Conservation (phyloP, 2,329 filamentous ascomycete genomes). For the Fusarium xylarioides region DNA sequence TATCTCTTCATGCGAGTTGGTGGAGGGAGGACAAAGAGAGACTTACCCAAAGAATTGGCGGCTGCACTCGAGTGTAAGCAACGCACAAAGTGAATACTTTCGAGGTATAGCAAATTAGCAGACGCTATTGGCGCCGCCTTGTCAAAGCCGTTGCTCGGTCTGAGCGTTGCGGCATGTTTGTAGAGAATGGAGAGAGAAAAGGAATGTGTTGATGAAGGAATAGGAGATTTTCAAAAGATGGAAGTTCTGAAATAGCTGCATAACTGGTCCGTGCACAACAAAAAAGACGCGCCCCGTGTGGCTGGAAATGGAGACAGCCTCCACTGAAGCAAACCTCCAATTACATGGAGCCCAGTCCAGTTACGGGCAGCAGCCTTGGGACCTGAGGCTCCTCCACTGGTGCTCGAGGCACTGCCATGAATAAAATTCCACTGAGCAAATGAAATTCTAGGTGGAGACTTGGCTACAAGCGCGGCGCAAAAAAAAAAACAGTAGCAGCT, state of each 20-base stretch:
- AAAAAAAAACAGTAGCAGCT: conserved; percentile 15
- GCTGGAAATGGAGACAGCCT: conserved; percentile 4
- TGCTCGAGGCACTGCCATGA: not conserved
- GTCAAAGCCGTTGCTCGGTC: not conserved
- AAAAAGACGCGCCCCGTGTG: conserved; percentile 25
- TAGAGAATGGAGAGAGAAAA: not conserved
- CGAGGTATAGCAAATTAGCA: conserved; percentile 13
- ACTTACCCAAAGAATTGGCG: conserved; percentile 30
- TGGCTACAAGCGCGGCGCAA: conserved; percentile 24
- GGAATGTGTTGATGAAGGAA: conserved; percentile 37
- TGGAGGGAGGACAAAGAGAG: not conserved
- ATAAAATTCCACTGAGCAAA: conserved; percentile 11
- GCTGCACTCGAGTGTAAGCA: conserved; percentile 1
- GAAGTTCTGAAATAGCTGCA: conserved; percentile 40
- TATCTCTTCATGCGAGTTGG: conserved; percentile 53
- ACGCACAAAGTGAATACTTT: not conserved
- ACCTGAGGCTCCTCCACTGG: conserved; percentile 16
- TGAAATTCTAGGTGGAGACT: conserved; percentile 21
- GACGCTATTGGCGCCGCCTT: not conserved
- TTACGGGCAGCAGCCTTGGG: not conserved
- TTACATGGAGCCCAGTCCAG: not conserved
- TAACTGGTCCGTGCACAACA: conserved; percentile 34
- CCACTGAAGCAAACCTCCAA: not conserved
- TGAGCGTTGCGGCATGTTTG: conserved; percentile 7
- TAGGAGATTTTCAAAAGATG: conserved; percentile 31